These are phyloP conservation scores for Kluyveromyces marxianus DNA, from an alignment of 1,139 yeast genomes.

Conservation along the genomic window DNA sequence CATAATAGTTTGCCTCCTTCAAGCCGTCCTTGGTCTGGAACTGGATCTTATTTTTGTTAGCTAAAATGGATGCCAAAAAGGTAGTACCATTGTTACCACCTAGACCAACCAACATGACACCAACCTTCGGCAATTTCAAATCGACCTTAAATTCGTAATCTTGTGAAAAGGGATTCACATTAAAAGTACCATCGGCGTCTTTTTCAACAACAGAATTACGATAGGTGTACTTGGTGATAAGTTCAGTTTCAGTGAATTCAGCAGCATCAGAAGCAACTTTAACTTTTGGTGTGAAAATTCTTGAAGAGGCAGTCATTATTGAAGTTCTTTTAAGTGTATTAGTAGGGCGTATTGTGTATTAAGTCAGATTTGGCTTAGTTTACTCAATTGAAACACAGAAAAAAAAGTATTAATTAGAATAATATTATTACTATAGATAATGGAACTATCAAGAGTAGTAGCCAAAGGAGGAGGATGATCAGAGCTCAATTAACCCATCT, in stretches of 20 bases:
- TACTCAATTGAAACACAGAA: too few relatives aligned
- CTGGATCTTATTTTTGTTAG: constrained; percentile 70
- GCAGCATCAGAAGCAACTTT: constrained; percentile 60
- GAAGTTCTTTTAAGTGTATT: too few relatives aligned
- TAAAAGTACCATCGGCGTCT: constrained; percentile 44
- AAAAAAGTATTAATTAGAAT: too few relatives aligned
- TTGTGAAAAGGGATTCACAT: constrained; percentile 63
- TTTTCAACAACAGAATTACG: constrained; percentile 55
- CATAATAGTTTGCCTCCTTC: constrained; percentile 80
- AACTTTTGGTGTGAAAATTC: constrained; percentile 33
- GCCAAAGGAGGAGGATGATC: neutral
- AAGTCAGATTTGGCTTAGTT: too few relatives aligned
- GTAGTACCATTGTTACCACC: constrained; percentile 98
- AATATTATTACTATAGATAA: too few relatives aligned
- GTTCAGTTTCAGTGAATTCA: constrained; percentile 48
- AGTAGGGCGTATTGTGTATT: too few relatives aligned
- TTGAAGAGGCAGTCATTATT: constrained; percentile 1
- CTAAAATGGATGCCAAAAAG: constrained; percentile 73
- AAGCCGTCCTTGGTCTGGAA: constrained; percentile 81
- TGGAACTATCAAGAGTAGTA: neutral
- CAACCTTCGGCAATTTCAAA: constrained; percentile 75
- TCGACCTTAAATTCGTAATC: constrained; percentile 86
- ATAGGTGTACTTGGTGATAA: constrained; percentile 65
- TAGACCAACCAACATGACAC: constrained; percentile 84
- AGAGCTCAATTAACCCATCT: neutral